Percentiles rank a stretch among this genome's conserved stretches.
Evolutionary conservation across 768 basidiomycete genomes (phyloP).

Genomic region (Filobasidium wieringae): DNA sequence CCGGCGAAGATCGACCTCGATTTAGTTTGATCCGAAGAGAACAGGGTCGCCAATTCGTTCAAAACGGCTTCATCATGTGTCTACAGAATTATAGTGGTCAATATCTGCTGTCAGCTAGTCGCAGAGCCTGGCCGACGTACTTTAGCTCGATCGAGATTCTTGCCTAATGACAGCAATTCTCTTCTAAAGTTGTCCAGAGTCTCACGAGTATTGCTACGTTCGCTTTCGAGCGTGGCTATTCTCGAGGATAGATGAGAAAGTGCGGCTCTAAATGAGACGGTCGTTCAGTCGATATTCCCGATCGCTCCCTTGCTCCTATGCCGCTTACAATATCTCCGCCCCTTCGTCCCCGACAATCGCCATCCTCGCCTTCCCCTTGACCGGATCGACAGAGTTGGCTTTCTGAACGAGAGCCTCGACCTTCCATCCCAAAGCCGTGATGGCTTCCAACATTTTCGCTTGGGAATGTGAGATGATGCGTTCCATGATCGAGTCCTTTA

Average conservation of each 20-base stretch:
- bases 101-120: too few relatives aligned
- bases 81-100: too few relatives aligned
- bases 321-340: constrained; percentile 8
- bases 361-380: background rate
- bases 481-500: constrained; percentile 23
- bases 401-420: constrained; percentile 1
- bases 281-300: too few relatives aligned
- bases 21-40: too few relatives aligned
- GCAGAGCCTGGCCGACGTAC: background rate
- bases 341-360: constrained; percentile 5
- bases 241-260: constrained; percentile 4
- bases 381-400: background rate
- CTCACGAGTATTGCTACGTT: constrained; percentile 1
- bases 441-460: constrained; percentile 30
- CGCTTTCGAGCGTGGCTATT: constrained; percentile 6
- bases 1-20: too few relatives aligned
- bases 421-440: constrained; percentile 19
- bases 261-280: background rate
- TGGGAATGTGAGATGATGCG: constrained; percentile 34
- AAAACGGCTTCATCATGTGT: background rate
- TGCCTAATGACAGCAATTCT: constrained; percentile 5
- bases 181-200: constrained; percentile 6
- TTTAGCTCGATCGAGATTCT: constrained; percentile 6
- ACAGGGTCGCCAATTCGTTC: too few relatives aligned
- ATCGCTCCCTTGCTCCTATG: background rate